Base-by-base conservation (phyloP, 179 eudicot genomes). In the Silene noctiflora region DNA sequence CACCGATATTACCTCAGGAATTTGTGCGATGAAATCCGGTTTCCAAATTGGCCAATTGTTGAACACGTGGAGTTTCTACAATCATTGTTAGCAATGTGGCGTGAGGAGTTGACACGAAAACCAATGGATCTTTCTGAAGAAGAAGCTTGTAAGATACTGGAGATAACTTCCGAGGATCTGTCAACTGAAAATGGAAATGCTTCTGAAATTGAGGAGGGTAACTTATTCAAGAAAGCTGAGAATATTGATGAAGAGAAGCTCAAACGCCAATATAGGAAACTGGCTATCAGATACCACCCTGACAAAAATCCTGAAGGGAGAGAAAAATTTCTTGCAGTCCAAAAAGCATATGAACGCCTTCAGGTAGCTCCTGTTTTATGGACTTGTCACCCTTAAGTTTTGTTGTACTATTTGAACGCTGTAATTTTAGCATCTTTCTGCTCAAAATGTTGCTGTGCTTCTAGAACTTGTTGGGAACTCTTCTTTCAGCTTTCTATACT, bases 41-140 rank as follows among this genome's bases (percentile, higher is more conserved):
- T 96, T 87, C 98, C 99, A n/a, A 89, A 88, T 69, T 96, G 99
- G 99, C 98, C 99, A 58, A 90, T 96, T 71, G 99, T 96, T 83
- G 99, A 96, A 79, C 99, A 96, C 85, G 97, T 96, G 74, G 99
- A 96, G 83, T 96, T 96, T 82, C 83, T 96, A 62, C 99, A 96
- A 80, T 96, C 99, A 56, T 83, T 96, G 86, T 81, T 96, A 75
- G 95, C 86, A 68, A 96, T 96, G 99, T 96, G 99, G 99, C 99
- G 98, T 78, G 99, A 93, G 82, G 99, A 96, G 79, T 82, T 96
- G 82, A 93, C 99, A 29, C 83, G 99, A 72, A 93, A 90, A 85
- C 99, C 99, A 42, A 90, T 96, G 99, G 99, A 96, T 83, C 98
- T 96, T 78, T 96, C 99, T 81, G 99, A 96, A 85, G 99, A 88